phyloP scores from a whole-genome alignment of 1,284 basidiomycete genomes.

The Boletus mariae region DNA sequence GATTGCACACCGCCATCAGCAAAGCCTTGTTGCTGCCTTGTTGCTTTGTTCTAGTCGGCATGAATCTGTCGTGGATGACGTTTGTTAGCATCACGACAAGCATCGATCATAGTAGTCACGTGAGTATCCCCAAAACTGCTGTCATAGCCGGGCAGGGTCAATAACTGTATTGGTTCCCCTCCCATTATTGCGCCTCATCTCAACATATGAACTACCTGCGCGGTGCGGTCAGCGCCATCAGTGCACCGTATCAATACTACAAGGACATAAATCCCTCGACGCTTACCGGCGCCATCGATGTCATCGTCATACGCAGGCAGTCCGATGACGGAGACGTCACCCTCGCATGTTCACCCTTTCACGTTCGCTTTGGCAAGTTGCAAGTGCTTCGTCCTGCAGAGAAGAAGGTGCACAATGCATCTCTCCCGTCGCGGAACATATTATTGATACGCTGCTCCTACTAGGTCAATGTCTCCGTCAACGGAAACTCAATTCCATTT shows the following conservation, averaged over 20 bases:
- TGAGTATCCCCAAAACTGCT: conserved; percentile 17
- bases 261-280: conserved; percentile 92
- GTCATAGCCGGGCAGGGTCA: conserved; percentile 13
- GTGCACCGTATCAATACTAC: conserved; percentile 82
- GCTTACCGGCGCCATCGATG: conserved; percentile 94
- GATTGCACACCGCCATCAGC: too few species aligned
- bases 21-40: too few species aligned
- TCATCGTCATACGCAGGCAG: conserved; percentile 85
- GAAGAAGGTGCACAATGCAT: conserved; percentile 66
- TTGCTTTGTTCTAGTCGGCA: too few species aligned
- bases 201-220: conserved; percentile 70
- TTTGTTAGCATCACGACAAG: too few species aligned
- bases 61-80: too few species aligned
- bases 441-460: not conserved
- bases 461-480: conserved; percentile 80
- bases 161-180: not conserved
- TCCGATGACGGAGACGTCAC: conserved; percentile 62
- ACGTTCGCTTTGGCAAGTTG: conserved; percentile 98
- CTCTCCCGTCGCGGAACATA: not conserved
- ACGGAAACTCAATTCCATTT: conserved; percentile 82
- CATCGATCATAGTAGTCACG: conserved; percentile 10
- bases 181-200: not conserved
- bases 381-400: conserved; percentile 93
- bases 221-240: conserved; percentile 76
- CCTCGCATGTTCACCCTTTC: conserved; percentile 93